Evolutionary conservation across 2,329 filamentous ascomycete species (phyloP).

Genomic region (Eutypa lata): DNA sequence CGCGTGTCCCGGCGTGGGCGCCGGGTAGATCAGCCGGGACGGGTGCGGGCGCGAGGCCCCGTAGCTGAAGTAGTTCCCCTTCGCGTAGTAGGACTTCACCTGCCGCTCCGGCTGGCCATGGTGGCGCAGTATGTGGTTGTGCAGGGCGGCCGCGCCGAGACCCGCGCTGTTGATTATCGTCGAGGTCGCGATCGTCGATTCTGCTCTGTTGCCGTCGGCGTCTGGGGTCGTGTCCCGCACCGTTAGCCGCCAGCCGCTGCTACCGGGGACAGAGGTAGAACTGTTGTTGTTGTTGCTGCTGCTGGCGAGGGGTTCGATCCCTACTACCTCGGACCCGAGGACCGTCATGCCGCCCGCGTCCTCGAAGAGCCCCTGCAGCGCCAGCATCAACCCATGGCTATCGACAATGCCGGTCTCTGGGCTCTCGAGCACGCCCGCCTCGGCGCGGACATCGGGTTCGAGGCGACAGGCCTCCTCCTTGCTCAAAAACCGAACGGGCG

Average conservation of each 20-base stretch:
- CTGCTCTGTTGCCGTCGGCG: slow-evolving; percentile 27
- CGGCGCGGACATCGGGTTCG: slow-evolving; percentile 75
- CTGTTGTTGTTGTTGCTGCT: too few species aligned
- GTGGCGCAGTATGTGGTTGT: slow-evolving; percentile 49
- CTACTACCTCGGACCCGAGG: slow-evolving; percentile 63
- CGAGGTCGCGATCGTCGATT: slow-evolving; percentile 65
- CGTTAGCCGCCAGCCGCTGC: slow-evolving; percentile 66
- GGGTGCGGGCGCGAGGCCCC: slow-evolving; percentile 56
- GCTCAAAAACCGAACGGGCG: slow-evolving; percentile 55
- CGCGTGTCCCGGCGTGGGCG: slow-evolving; percentile 74
- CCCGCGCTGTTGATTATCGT: slow-evolving; percentile 85
- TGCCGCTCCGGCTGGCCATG: slow-evolving; percentile 45
- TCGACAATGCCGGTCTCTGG: slow-evolving; percentile 88
- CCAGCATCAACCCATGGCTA: slow-evolving; percentile 79
- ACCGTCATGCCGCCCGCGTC: slow-evolving; percentile 73
- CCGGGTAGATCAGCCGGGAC: slow-evolving; percentile 84
- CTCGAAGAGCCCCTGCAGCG: slow-evolving; percentile 73
- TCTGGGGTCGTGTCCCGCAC: slow-evolving; percentile 45
- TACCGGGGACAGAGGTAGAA: slow-evolving; percentile 37
- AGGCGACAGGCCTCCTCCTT: slow-evolving; percentile 56
- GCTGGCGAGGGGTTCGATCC: slow-evolving; percentile 48
- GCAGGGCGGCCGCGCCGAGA: slow-evolving; percentile 69
- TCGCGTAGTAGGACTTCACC: slow-evolving; percentile 72
- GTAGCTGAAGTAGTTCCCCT: slow-evolving; percentile 95
- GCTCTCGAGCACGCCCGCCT: slow-evolving; percentile 74